Evolutionary conservation across 345 rosid genomes (phyloP), one percentile per base, ranked within the genome.

Genomic region (Microthlaspi erraticum): DNA sequence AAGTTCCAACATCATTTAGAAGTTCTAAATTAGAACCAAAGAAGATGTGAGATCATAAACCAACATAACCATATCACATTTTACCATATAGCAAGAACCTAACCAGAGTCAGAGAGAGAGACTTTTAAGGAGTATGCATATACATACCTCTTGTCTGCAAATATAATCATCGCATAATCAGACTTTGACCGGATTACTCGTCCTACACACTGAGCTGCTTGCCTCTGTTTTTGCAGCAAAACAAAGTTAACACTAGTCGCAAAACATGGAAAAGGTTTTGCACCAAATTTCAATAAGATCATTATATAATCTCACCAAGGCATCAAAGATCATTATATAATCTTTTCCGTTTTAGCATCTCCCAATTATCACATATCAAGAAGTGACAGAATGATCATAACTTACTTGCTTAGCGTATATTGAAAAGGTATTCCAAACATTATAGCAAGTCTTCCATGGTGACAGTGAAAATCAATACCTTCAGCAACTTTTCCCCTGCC

Each of bases 381-480:
- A 38, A 62, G 4, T 26, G 29, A 26, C 1, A 26, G 56, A 56
- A 16, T 13, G 43, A 64, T 34, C 42, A 8, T 17, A 53, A 74
- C 95, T 79, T 59, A 91, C 99, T 87, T 91, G 99, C 99, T 91
- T 70, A 89, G 77, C 20, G 98, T 94, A 72, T 91, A 91, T 71
- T 91, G 99, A 79, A 91, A 94, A 71, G 96, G 98, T 79, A 94
- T 80, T 14, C 99, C 96, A 75, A 81, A 91, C 96, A 94, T 94
- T 76, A 94, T 81, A 41, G 91, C 99, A 38, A 91, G 80, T 81
- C 98, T 91, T 44, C 99, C 99, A 83, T 94, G 89, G 61, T 94
- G 99, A 19, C 99, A 82, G 83, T 94, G 98, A 85, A 94, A 94
- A 83, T 94, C 99, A 39, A 94, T 94, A 56, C 99, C 99, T 81